Percentiles rank a stretch among this genome's conserved stretches.
These are phyloP conservation scores for Fusarium sp. DNA, from an alignment of 2,329 filamentous ascomycete species.

Conservation along the genomic window DNA sequence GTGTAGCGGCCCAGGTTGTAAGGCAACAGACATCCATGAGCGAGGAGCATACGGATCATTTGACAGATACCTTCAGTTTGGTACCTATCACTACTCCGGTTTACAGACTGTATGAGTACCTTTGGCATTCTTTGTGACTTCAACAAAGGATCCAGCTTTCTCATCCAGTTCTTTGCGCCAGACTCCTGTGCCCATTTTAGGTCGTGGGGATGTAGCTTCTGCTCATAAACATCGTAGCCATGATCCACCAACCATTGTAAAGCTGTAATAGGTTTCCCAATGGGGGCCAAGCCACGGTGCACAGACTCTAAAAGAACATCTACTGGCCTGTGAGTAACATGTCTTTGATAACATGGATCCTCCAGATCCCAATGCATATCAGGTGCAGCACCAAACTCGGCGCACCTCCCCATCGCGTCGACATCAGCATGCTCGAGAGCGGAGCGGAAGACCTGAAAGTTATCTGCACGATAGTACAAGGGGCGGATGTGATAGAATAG, in stretches of 20 bases:
- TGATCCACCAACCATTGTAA: background rate
- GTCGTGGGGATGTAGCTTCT: background rate
- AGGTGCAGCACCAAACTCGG: background rate
- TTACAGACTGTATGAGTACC: background rate
- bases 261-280: background rate
- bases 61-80: background rate
- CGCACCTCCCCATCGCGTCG: background rate
- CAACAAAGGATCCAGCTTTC: background rate
- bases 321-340: background rate
- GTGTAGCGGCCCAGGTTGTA: background rate
- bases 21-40: background rate
- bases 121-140: background rate
- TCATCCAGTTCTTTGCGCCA: background rate
- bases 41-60: background rate
- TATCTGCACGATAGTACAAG: background rate
- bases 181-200: background rate
- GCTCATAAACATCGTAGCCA: background rate
- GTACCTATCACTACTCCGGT: background rate
- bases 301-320: background rate
- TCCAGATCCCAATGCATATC: background rate
- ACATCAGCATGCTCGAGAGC: background rate
- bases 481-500: background rate
- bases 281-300: rapidly evolving
- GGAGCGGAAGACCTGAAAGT: background rate
- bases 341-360: rapidly evolving